A percentile compares a stretch with the other conserved stretches of the same genome.
These are phyloP conservation scores for Trypanosoma cruzi DNA, from an alignment of 208 protist species.

Conservation along the genomic window DNA sequence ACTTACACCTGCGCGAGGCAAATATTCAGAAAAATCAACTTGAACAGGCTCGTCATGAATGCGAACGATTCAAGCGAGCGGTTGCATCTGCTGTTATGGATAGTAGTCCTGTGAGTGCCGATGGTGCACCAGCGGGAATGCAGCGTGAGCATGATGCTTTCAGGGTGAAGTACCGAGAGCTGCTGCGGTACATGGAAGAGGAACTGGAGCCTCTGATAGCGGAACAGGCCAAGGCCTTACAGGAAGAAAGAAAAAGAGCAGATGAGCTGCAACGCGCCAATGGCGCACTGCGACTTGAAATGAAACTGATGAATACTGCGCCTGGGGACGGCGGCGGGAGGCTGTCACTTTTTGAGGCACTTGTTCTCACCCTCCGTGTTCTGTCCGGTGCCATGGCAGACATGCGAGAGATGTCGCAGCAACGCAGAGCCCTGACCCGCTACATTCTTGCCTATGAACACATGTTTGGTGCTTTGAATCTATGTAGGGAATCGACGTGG, in stretches of 20 bases:
- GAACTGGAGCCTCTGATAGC: constrained; percentile 41
- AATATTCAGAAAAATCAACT: constrained; percentile 17
- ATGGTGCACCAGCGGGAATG: not conserved
- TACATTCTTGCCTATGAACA: constrained; percentile 27
- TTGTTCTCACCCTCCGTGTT: constrained; percentile 37
- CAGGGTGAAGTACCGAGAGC: constrained; percentile 35
- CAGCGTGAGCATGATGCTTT: constrained; percentile 20
- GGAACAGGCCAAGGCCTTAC: constrained; percentile 29
- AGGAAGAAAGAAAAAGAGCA: constrained; percentile 12
- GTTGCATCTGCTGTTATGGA: not conserved
- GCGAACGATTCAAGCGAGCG: constrained; percentile 22
- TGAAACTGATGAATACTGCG: constrained; percentile 1
- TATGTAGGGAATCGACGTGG: not conserved
- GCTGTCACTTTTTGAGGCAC: constrained; percentile 30
- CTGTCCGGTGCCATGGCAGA: constrained; percentile 45
- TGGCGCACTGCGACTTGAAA: constrained; percentile 13
- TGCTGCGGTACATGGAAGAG: constrained; percentile 34
- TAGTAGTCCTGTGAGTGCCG: not conserved
- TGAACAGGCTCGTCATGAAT: constrained; percentile 21
- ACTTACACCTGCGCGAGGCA: constrained; percentile 18
- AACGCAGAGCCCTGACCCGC: constrained; percentile 42
- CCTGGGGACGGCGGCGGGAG: not conserved
- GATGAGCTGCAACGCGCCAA: constrained; percentile 12
- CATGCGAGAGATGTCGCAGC: constrained; percentile 42
- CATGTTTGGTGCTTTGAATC: constrained; percentile 13